Evolutionary conservation across 257 asterid species (phyloP), one percentile per base, ranked within the genome.

Genomic region (Jacaranda mimosifolia): DNA sequence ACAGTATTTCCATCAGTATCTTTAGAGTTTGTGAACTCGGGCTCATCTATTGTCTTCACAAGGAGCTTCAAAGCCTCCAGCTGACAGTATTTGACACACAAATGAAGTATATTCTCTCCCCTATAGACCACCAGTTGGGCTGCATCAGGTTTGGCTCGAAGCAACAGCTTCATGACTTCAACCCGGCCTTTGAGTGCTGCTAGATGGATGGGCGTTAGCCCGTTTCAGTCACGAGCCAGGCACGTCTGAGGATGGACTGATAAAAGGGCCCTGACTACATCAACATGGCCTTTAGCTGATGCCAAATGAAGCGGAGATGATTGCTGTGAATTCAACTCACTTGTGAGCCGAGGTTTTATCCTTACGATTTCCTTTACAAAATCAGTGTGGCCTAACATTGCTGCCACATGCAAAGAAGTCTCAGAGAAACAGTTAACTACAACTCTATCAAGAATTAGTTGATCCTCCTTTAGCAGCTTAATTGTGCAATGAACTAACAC

Each of bases 301-400:
- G 87, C 87, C 40, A 77, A 14, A 74, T 87, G 89, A 74, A 86
- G 88, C 0, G 86, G 82, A 17, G 88, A 73, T 0, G 80, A 79
- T 26, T 26, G 32, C 32, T 26, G 32, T 26, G 32, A 26, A 1
- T 26, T 26, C 32, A 26, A 26, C 32, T 26, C 32, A 26, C 1
- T 26, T 2, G 32, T 26, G 1, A 26, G 32, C 32, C 2, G 32
- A 26, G 1, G 1, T 26, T 26, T 26, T 26, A 2, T 26, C 32
- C 32, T 26, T 26, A 26, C 2, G 32, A 26, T 26, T 26, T 26
- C 32, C 32, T 12, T 62, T 35, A 75, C 84, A 9, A 86, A 83
- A 6, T 58, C 64, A 1, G 32, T 1, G 11, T 83, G 89, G 9
- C 86, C 86, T 5, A 70, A 15, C 77, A 83, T 56, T 48, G 82